Evolutionary conservation across 805 yeast species (phyloP), one percentile per base, ranked within the genome.

Genomic region (Saccharomycopsis vini): DNA sequence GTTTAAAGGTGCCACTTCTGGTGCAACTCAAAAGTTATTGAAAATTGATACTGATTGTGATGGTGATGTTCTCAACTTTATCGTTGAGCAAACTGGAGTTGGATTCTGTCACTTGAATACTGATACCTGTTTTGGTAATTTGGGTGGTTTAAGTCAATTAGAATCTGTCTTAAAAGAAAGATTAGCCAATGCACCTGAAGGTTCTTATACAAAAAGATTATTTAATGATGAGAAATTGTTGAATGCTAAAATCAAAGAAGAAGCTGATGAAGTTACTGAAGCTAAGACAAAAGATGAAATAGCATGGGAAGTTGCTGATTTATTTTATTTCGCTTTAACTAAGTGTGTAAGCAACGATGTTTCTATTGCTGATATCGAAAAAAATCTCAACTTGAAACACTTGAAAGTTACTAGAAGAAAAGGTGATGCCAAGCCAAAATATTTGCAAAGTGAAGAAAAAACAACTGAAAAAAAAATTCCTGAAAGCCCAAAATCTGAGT

Each of bases 221-320:
- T 88, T 90, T 57, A 71, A 75, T 41, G 97, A 92, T 63, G 77
- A 76, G 33, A 71, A 69, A 21, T 68, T 92, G 41, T 71, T 92
- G 53, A 68, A 72, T 45, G 96, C 97, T 21, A 86, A 92, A 69
- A 81, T 92, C 64, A 77, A 79, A 61, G 98, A 92, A 66, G 98
- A 92, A 64, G 94, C 96, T 36, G 97, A 90, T 56, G 98, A 92
- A 63, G 74, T 92, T 50, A 77, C 88, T 26, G 96, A 88, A 46
- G 97, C 98, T 15, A 69, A 69, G 30, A 56, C 68, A 4, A 71
- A 71, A 54, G 73, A 72, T 2, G 81, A 90, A 45, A 73, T 87
- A 43, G 82, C 97, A 0, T 92, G 96, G 96, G 98, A 92, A 66
- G 90, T 95, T 42, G 98, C 98, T 6, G 98, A 92, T 61, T 70